Evolutionary conservation across 768 basidiomycete species (phyloP).

Genomic region (Vishniacozyma victoriae): DNA sequence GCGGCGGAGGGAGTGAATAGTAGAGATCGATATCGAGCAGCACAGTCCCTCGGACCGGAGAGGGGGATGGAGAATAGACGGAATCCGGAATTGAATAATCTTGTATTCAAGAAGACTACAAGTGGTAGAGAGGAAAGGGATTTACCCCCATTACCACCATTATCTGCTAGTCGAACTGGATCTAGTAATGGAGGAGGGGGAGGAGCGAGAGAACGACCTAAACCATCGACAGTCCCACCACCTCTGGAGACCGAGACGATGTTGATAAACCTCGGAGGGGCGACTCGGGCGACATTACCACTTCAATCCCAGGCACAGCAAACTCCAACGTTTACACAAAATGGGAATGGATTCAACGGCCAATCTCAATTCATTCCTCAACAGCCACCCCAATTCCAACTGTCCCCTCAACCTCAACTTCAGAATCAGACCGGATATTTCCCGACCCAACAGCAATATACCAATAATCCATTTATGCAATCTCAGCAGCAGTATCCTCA

Average conservation of each 20-base stretch:
- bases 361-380: not conserved
- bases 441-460: not conserved
- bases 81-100: slow-evolving; percentile 40
- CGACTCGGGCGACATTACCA: too few species aligned
- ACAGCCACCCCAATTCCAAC: not conserved
- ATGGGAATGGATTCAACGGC: not conserved
- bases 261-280: too few species aligned
- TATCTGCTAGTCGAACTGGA: not conserved
- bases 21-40: not conserved
- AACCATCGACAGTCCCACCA: slow-evolving; percentile 5
- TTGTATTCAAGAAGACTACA: slow-evolving; percentile 8
- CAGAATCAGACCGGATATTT: not conserved
- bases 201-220: not conserved
- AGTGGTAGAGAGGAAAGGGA: slow-evolving; percentile 18
- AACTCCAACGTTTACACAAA: slow-evolving; percentile 1
- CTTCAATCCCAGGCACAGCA: not conserved
- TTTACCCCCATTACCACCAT: slow-evolving; percentile 27
- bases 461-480: not conserved
- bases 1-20: slow-evolving; percentile 16
- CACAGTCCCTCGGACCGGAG: not conserved
- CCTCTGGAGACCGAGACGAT: not conserved
- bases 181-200: not conserved
- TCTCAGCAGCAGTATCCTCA: not conserved
- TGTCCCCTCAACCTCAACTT: not conserved
- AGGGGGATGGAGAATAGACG: slow-evolving; percentile 9